phyloP scores from a whole-genome alignment of 1,139 yeast genomes.

The Blastobotrys buckinghamii region DNA sequence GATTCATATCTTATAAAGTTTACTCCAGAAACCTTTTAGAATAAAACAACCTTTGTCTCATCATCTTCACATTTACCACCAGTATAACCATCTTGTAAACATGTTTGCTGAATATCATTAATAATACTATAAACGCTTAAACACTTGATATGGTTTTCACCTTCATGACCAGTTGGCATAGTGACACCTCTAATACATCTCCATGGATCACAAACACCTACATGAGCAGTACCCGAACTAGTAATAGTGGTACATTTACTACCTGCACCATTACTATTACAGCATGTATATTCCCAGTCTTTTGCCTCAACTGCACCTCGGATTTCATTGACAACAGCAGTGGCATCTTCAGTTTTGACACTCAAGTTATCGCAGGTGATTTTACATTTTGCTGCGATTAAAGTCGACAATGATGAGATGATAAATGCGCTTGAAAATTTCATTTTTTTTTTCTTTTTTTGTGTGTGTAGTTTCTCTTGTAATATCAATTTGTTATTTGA shows the following conservation, averaged over 20 bases:
- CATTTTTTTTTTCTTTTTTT: no score
- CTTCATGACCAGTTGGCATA: neutral
- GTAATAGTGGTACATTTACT: neutral
- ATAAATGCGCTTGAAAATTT: neutral
- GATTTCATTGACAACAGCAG: neutral
- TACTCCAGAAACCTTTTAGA: no score
- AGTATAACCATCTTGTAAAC: neutral
- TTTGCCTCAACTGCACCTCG: neutral
- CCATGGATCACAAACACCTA: neutral
- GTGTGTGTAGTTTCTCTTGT: no score
- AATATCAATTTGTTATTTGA: no score
- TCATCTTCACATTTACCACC: neutral
- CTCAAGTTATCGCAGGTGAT: constrained; percentile 1
- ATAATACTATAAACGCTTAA: neutral
- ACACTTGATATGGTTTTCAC: neutral
- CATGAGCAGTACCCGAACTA: neutral
- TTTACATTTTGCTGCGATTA: neutral
- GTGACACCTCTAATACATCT: neutral
- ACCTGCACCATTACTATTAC: neutral
- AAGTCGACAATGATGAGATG: neutral
- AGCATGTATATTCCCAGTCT: neutral
- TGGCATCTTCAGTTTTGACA: constrained; percentile 1
- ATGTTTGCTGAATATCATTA: neutral
- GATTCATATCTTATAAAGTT: no score
- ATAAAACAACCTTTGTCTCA: no score